Conservation (phyloP, 768 basidiomycete species). For the Boletellus ananiceps region DNA sequence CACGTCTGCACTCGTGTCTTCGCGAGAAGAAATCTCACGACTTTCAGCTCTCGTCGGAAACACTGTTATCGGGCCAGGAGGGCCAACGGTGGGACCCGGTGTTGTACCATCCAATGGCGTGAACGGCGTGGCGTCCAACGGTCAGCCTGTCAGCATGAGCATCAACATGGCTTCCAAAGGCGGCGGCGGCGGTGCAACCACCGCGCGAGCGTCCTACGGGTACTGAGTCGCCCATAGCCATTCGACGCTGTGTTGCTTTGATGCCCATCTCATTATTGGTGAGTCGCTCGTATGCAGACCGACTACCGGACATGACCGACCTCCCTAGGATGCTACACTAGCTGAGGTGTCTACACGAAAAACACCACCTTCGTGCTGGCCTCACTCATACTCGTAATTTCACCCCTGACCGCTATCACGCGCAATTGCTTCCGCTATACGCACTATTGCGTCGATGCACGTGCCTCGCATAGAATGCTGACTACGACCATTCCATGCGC, state of each 20-base stretch:
- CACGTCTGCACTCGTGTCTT: conserved; percentile 76
- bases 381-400: conserved; percentile 16
- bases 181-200: conserved; percentile 26
- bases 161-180: conserved; percentile 38
- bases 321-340: conserved; percentile 11
- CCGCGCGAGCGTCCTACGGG: conserved; percentile 37
- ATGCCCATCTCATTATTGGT: conserved; percentile 15
- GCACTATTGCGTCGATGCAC: conserved; percentile 9
- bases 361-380: conserved; percentile 14
- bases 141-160: conserved; percentile 41
- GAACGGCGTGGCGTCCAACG: conserved; percentile 22
- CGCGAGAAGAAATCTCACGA: conserved; percentile 89
- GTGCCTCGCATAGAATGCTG: conserved; percentile 4
- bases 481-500: conserved; percentile 1
- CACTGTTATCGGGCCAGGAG: conserved; percentile 47
- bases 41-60: conserved; percentile 69
- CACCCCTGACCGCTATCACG: conserved; percentile 8
- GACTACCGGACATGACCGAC: not conserved
- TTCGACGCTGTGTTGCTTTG: not conserved
- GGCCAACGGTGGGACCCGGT: conserved; percentile 28
- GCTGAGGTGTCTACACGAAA: conserved; percentile 19
- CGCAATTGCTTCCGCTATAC: conserved; percentile 10
- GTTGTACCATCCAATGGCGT: conserved; percentile 28
- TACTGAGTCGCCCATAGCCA: conserved; percentile 26
- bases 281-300: conserved; percentile 1